phyloP scores from a whole-genome alignment of 768 basidiomycete genomes.

The Wakefieldia striispora region DNA sequence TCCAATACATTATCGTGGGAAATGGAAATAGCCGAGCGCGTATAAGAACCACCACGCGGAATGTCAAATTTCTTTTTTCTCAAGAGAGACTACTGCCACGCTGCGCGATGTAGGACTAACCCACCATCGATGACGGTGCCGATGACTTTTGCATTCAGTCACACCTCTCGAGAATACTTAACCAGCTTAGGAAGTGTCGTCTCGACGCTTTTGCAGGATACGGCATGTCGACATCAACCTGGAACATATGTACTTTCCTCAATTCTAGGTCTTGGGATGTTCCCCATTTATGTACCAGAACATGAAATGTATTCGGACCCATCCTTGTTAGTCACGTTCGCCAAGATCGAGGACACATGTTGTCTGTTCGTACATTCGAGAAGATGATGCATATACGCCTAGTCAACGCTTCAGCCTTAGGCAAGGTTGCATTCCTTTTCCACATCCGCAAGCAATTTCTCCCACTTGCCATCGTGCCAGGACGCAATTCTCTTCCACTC shows the following conservation, averaged over 20 bases:
- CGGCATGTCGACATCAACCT: constrained; percentile 63
- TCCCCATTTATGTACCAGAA: not conserved
- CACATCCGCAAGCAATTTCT: constrained; percentile 20
- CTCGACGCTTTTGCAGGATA: constrained; percentile 47
- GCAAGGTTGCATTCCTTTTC: constrained; percentile 21
- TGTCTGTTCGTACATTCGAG: too few species aligned
- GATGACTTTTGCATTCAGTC: constrained; percentile 51
- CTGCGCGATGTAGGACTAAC: constrained; percentile 51
- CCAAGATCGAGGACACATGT: too few species aligned
- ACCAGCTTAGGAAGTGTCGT: constrained; percentile 69
- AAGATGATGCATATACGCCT: too few species aligned
- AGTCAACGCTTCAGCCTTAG: too few species aligned
- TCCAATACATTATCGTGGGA: constrained; percentile 37
- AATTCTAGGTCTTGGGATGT: not conserved
- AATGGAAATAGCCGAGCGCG: constrained; percentile 8
- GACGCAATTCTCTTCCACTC: constrained; percentile 28
- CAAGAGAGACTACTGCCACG: constrained; percentile 57
- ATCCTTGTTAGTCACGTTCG: not conserved
- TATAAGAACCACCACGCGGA: constrained; percentile 23
- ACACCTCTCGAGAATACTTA: constrained; percentile 51
- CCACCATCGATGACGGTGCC: constrained; percentile 64
- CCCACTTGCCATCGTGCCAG: constrained; percentile 29
- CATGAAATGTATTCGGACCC: not conserved
- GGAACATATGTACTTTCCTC: constrained; percentile 43
- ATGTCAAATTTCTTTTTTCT: constrained; percentile 6